These are phyloP conservation scores for Celoporthe dispersa DNA, from an alignment of 2,329 filamentous ascomycete species.

Conservation along the genomic window DNA sequence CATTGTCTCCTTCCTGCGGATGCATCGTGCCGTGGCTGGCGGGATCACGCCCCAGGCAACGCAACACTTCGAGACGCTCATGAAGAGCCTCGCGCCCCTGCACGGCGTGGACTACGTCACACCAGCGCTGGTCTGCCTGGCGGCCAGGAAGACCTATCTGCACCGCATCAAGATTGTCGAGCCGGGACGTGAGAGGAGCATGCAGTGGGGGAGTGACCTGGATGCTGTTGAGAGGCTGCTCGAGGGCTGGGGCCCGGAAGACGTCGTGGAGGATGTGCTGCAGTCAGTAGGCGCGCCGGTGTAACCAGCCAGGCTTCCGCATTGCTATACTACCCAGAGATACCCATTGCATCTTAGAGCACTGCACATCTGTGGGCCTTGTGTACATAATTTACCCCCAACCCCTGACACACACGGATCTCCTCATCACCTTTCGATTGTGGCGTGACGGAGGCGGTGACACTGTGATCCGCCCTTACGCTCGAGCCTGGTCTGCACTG, in stretches of 20 bases:
- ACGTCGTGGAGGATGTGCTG: slow-evolving; percentile 68
- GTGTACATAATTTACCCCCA: not conserved
- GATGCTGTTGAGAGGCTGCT: slow-evolving; percentile 70
- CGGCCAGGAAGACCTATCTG: slow-evolving; percentile 83
- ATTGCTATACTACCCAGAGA: not conserved
- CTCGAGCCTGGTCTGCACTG: not conserved
- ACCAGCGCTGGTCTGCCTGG: slow-evolving; percentile 81
- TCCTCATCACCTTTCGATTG: not conserved
- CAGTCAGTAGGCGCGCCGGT: slow-evolving; percentile 59
- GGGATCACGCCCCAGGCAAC: slow-evolving; percentile 81
- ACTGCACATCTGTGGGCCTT: not conserved
- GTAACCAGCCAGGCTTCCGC: slow-evolving; percentile 35
- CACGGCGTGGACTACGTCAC: slow-evolving; percentile 82
- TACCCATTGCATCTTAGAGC: slow-evolving; percentile 5
- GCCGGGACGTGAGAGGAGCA: slow-evolving; percentile 77
- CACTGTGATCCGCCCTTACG: not conserved
- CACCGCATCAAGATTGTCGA: slow-evolving; percentile 77
- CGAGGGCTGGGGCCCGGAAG: slow-evolving; percentile 63
- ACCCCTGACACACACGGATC: not conserved
- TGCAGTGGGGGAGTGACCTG: slow-evolving; percentile 89
- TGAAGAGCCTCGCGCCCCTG: slow-evolving; percentile 76
- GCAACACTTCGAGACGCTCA: slow-evolving; percentile 72
- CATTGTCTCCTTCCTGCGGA: slow-evolving; percentile 81
- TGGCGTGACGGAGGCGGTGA: not conserved
- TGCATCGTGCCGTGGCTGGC: slow-evolving; percentile 81